phyloP scores from a whole-genome alignment of 2,329 filamentous ascomycete genomes.

The Penicillium sp. region DNA sequence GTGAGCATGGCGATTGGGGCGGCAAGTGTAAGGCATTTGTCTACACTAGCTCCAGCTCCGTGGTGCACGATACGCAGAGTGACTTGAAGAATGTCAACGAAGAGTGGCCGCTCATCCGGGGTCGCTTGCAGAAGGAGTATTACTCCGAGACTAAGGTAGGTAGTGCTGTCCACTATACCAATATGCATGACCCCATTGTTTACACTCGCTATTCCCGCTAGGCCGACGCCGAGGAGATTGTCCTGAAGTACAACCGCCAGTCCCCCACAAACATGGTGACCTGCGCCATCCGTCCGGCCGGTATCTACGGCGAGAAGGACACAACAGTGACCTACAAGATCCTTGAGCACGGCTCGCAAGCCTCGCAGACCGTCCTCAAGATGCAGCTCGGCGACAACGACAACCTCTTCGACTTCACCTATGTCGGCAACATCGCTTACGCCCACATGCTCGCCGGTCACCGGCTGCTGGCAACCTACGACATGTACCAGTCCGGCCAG shows the following conservation, averaged over 20 bases:
- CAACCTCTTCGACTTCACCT: constrained; percentile 73
- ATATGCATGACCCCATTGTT: neutral
- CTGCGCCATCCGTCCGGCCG: constrained; percentile 79
- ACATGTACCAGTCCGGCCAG: constrained; percentile 47
- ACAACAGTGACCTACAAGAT: constrained; percentile 74
- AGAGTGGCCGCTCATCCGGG: constrained; percentile 74
- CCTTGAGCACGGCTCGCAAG: constrained; percentile 68
- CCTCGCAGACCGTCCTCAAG: constrained; percentile 63
- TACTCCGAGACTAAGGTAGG: constrained; percentile 88
- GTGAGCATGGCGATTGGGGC: constrained; percentile 66
- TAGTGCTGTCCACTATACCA: neutral
- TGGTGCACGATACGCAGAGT: constrained; percentile 77
- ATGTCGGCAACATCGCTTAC: constrained; percentile 71
- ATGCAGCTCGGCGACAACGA: constrained; percentile 78
- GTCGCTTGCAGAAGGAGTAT: constrained; percentile 72
- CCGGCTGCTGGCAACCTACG: constrained; percentile 67
- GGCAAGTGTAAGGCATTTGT: constrained; percentile 71
- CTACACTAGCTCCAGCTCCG: constrained; percentile 87
- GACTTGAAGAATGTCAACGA: constrained; percentile 87
- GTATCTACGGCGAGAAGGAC: constrained; percentile 91
- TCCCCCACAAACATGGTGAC: constrained; percentile 67
- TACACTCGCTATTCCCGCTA: constrained; percentile 29
- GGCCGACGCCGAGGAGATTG: constrained; percentile 80
- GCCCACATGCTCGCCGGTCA: constrained; percentile 80
- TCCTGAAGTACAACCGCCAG: constrained; percentile 73